Evolutionary conservation across 2,329 filamentous ascomycete species (phyloP).

Genomic region (Botrytis fabae): DNA sequence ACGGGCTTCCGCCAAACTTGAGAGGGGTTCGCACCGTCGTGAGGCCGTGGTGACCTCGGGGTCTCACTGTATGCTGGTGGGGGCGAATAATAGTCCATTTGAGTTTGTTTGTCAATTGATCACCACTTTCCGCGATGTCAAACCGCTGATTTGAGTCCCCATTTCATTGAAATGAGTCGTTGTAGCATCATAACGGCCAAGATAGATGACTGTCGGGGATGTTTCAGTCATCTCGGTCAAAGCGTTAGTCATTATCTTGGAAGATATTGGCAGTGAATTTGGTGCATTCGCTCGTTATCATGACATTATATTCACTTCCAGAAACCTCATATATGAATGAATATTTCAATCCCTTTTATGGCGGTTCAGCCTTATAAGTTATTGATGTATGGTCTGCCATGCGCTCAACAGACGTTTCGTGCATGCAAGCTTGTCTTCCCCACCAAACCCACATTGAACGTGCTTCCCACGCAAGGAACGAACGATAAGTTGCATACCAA

Average conservation of each 20-base stretch:
- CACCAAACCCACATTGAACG: not conserved
- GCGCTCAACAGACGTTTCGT: not conserved
- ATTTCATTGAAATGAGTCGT: slow-evolving; percentile 1
- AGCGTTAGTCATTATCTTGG: not conserved
- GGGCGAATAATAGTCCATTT: slow-evolving; percentile 11
- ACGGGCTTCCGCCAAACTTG: slow-evolving; percentile 18
- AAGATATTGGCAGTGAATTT: not conserved
- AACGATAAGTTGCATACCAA: not conserved
- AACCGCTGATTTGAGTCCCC: not conserved
- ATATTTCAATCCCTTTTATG: not conserved
- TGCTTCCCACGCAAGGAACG: not conserved
- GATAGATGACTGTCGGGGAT: not conserved
- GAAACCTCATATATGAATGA: not conserved
- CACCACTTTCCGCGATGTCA: not conserved
- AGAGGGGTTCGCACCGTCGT: not conserved
- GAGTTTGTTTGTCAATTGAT: not conserved
- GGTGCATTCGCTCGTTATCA: not conserved
- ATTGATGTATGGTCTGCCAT: not conserved
- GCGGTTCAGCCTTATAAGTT: not conserved
- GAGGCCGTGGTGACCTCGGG: not conserved
- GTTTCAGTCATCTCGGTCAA: not conserved
- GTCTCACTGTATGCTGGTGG: slow-evolving; percentile 22
- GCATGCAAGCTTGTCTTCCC: not conserved
- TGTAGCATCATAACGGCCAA: not conserved
- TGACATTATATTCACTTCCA: not conserved